phyloP scores from a whole-genome alignment of 2,329 filamentous ascomycete genomes.

The Paraphoma sp. region DNA sequence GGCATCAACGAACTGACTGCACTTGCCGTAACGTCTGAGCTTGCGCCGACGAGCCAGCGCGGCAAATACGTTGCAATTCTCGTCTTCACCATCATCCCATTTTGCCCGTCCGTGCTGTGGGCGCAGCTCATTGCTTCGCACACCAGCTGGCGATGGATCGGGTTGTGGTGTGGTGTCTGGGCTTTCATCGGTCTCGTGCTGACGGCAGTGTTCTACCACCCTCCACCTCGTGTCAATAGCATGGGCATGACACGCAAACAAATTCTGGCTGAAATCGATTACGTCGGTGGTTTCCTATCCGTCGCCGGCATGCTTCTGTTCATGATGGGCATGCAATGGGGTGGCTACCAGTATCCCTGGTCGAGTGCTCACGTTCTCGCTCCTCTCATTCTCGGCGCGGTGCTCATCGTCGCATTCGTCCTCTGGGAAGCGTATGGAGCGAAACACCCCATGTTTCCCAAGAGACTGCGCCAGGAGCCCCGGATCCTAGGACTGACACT shows the following conservation, averaged over 20 bases:
- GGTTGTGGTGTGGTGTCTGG: conserved; percentile 60
- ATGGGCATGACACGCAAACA: conserved; percentile 33
- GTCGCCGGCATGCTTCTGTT: conserved; percentile 34
- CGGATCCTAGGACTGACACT: conserved; percentile 36
- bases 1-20: conserved; percentile 73
- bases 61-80: conserved; percentile 67
- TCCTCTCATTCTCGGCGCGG: conserved; percentile 59
- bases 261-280: conserved; percentile 33
- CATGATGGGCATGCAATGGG: conserved; percentile 55
- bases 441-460: conserved; percentile 53
- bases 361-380: conserved; percentile 60
- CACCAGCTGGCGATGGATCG: conserved; percentile 61
- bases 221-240: conserved; percentile 47
- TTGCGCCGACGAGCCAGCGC: conserved; percentile 69
- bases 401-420: conserved; percentile 55
- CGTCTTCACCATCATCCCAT: conserved; percentile 67
- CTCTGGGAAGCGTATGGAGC: conserved; percentile 53
- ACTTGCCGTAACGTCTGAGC: conserved; percentile 70
- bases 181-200: conserved; percentile 59
- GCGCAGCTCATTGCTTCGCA: conserved; percentile 61
- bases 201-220: conserved; percentile 54
- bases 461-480: conserved; percentile 31
- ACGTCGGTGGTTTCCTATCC: conserved; percentile 33
- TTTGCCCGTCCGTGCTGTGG: conserved; percentile 67
- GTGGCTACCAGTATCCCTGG: conserved; percentile 61